Evolutionary conservation across 805 yeast species (phyloP).

Genomic region (Candida corydali): DNA sequence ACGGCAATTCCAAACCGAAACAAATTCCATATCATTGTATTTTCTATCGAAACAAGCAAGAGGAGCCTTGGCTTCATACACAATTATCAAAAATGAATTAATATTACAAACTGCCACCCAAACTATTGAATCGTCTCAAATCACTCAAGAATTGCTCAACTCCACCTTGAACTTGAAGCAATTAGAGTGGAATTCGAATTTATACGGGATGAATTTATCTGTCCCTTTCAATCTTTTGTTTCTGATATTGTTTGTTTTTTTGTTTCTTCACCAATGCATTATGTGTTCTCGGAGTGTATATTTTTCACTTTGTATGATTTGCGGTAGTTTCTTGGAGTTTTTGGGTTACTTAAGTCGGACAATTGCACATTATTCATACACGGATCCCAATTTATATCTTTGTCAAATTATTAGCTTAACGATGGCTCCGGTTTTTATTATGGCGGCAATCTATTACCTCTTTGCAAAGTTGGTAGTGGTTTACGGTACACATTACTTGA

Average conservation of each 20-base stretch:
- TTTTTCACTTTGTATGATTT: conserved; percentile 55
- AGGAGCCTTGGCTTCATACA: conserved; percentile 31
- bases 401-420: conserved; percentile 68
- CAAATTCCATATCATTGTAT: conserved; percentile 12
- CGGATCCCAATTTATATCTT: conserved; percentile 41
- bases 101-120: conserved; percentile 34
- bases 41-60: conserved; percentile 18
- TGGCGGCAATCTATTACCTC: conserved; percentile 78
- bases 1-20: conserved; percentile 18
- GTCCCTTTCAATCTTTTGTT: conserved; percentile 57
- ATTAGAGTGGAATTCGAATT: conserved; percentile 13
- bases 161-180: conserved; percentile 17
- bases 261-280: conserved; percentile 18
- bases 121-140: conserved; percentile 13
- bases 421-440: conserved; percentile 76
- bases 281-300: conserved; percentile 50
- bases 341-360: conserved; percentile 66
- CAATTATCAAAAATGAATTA: conserved; percentile 21
- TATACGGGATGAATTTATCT: conserved; percentile 42
- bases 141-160: conserved; percentile 16
- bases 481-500: conserved; percentile 51
- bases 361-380: conserved; percentile 34
- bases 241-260: conserved; percentile 49
- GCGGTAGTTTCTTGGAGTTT: conserved; percentile 58
- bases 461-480: conserved; percentile 64